Evolutionary conservation across 73 alveolate genomes (phyloP).

Genomic region (Tetrahymena elliotti): DNA sequence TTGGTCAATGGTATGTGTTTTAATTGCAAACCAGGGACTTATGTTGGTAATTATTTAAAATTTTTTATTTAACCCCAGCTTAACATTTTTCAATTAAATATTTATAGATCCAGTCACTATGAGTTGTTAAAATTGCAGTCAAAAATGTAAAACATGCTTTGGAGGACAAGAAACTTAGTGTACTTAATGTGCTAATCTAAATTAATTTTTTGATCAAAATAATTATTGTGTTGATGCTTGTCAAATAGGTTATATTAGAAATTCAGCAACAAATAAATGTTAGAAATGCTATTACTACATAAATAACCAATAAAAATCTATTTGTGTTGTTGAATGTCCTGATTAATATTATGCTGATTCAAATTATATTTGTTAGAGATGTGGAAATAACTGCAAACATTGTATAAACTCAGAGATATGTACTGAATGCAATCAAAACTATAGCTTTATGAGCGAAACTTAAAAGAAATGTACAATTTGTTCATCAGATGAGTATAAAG

Average conservation of each 20-base stretch:
- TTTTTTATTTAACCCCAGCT: too few species aligned
- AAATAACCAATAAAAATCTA: background rate
- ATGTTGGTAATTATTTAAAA: background rate
- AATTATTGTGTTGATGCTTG: background rate
- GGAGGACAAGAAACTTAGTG: background rate
- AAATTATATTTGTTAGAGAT: background rate
- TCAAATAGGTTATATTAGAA: background rate
- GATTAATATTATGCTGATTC: background rate
- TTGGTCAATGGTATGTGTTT: background rate
- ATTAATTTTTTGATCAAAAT: background rate
- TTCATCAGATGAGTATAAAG: background rate
- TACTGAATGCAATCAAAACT: background rate
- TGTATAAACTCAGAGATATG: background rate
- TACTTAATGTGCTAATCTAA: background rate
- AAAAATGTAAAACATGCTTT: background rate
- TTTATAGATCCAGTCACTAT: background rate
- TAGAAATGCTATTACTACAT: background rate
- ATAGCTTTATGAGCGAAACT: background rate
- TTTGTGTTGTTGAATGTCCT: background rate
- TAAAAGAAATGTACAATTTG: background rate
- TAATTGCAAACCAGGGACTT: background rate
- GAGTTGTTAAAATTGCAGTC: background rate
- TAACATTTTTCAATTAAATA: too few species aligned
- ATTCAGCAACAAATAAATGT: background rate
- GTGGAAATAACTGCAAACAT: background rate